Evolutionary conservation across 495 filamentous ascomycete species (phyloP).

Genomic region (Arthonia radiata): DNA sequence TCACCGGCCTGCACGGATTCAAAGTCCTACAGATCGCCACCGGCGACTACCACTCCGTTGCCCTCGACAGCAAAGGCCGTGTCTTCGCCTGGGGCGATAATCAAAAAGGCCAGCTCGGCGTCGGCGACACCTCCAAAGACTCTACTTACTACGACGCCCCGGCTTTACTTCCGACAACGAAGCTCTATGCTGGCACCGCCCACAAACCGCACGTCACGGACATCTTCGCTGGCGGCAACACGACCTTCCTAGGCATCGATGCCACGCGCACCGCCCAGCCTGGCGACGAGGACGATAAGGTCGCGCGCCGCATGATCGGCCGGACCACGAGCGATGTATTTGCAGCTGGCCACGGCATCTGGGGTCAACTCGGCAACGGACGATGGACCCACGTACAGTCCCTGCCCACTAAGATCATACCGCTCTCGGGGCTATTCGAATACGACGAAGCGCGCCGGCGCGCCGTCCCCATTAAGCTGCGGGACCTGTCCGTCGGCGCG

Average conservation of each 20-base stretch:
- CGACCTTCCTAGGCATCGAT: constrained; percentile 70
- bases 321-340: constrained; percentile 50
- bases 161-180: constrained; percentile 35
- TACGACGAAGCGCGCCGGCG: constrained; percentile 48
- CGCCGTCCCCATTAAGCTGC: constrained; percentile 52
- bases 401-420: constrained; percentile 55
- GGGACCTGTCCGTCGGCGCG: constrained; percentile 43
- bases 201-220: constrained; percentile 35
- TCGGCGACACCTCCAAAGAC: constrained; percentile 31
- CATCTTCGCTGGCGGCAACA: constrained; percentile 64
- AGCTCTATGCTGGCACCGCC: constrained; percentile 40
- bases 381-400: constrained; percentile 77
- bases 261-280: constrained; percentile 28
- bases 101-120: constrained; percentile 60
- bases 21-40: constrained; percentile 48
- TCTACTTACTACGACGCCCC: constrained; percentile 41
- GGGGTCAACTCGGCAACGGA: constrained; percentile 59
- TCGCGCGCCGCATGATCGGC: constrained; percentile 17
- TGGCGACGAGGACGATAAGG: constrained; percentile 17
- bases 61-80: constrained; percentile 42
- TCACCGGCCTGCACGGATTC: constrained; percentile 34
- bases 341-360: constrained; percentile 66
- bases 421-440: constrained; percentile 58
- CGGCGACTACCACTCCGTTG: constrained; percentile 72
- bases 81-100: constrained; percentile 88